Conservation (phyloP, 768 basidiomycete genomes). For the Gymnopilus junonius region DNA sequence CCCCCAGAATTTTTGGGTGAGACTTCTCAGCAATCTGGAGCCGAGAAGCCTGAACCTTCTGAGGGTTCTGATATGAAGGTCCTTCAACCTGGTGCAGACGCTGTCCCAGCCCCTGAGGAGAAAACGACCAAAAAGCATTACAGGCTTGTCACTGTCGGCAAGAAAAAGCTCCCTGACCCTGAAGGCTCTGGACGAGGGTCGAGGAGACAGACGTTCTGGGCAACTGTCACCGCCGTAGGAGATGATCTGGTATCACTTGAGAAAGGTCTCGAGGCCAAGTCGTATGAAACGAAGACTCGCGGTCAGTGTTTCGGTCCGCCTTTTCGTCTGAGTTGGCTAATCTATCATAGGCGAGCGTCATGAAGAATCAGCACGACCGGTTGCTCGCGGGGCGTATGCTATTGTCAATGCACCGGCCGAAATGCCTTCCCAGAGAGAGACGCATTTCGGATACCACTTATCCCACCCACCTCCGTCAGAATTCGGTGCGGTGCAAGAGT, state of each 20-base stretch:
- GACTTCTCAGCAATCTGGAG: slow-evolving; percentile 12
- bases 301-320: slow-evolving; percentile 33
- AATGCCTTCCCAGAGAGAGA: slow-evolving; percentile 49
- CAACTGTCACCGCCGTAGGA: slow-evolving; percentile 50
- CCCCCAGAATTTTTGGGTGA: slow-evolving; percentile 45
- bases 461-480: slow-evolving; percentile 52
- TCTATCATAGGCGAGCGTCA: slow-evolving; percentile 50
- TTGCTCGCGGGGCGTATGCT: slow-evolving; percentile 62
- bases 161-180: slow-evolving; percentile 61
- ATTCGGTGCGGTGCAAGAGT: slow-evolving; percentile 57
- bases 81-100: slow-evolving; percentile 49
- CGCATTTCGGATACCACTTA: slow-evolving; percentile 62
- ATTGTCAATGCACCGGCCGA: slow-evolving; percentile 54
- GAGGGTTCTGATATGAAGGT: slow-evolving; percentile 43
- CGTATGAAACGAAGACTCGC: slow-evolving; percentile 66
- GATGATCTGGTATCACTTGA: slow-evolving; percentile 53
- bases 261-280: slow-evolving; percentile 50
- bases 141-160: slow-evolving; percentile 57
- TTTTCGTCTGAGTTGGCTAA: not conserved
- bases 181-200: slow-evolving; percentile 25
- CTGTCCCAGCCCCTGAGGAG: slow-evolving; percentile 44
- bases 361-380: slow-evolving; percentile 54
- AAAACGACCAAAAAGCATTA: slow-evolving; percentile 46
- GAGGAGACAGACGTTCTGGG: slow-evolving; percentile 57
- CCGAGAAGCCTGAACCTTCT: slow-evolving; percentile 24